A percentile compares a stretch with the other conserved stretches of the same genome.
phyloP scores from a whole-genome alignment of 257 asterid genomes.

The Solanum arcanum region DNA sequence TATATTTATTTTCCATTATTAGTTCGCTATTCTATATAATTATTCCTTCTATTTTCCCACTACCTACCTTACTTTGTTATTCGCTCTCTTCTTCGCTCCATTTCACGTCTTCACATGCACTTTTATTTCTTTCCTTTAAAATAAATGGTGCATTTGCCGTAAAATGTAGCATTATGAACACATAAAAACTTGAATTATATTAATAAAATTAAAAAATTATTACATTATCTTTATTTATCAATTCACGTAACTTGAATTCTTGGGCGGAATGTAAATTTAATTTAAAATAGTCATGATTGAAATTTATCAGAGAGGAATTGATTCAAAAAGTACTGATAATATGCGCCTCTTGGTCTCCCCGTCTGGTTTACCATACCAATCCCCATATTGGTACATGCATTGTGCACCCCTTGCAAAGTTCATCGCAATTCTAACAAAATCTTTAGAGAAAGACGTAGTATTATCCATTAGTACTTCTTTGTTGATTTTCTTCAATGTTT shows the following conservation, averaged over 20 bases:
- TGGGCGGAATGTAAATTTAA: background rate
- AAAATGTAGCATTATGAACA: background rate
- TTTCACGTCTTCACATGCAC: background rate
- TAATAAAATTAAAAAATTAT: too few species aligned
- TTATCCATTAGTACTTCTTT: background rate
- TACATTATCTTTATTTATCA: too few species aligned
- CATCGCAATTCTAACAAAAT: background rate
- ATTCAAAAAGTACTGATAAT: background rate
- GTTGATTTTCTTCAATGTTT: too few species aligned
- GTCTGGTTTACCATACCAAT: constrained; percentile 9
- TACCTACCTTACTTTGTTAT: too few species aligned
- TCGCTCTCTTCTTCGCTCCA: background rate
- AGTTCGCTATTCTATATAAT: too few species aligned
- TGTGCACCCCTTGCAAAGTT: constrained; percentile 9
- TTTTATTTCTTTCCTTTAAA: too few species aligned
- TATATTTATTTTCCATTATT: too few species aligned
- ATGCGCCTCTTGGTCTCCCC: background rate
- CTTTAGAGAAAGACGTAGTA: background rate
- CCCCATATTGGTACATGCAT: constrained; percentile 21
- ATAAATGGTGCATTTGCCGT: too few species aligned
- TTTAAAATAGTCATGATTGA: background rate
- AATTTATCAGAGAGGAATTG: constrained; percentile 1
- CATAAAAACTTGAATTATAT: background rate
- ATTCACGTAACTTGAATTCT: background rate
- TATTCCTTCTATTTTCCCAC: too few species aligned